These are phyloP conservation scores for Apiospora kogelbergensis DNA, from an alignment of 2,329 filamentous ascomycete species.

Conservation along the genomic window DNA sequence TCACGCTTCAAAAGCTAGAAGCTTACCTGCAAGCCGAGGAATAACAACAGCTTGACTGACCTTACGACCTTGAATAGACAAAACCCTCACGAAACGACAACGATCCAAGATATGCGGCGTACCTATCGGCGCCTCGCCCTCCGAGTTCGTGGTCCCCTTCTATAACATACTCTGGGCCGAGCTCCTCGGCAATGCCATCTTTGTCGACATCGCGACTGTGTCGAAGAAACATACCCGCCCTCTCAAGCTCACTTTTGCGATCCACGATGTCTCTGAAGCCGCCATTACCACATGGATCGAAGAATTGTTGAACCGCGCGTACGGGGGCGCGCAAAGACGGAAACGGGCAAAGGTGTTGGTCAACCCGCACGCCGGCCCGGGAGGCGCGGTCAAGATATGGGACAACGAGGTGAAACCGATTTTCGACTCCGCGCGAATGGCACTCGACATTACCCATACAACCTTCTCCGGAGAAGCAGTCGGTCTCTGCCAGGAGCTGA, in stretches of 20 bases:
- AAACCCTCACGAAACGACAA: slow-evolving; percentile 19
- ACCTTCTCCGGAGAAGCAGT: slow-evolving; percentile 73
- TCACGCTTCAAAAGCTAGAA: neutral
- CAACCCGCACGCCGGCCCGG: slow-evolving; percentile 88
- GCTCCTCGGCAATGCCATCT: slow-evolving; percentile 57
- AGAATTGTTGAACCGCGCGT: slow-evolving; percentile 67
- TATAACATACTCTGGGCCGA: slow-evolving; percentile 86
- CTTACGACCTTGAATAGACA: slow-evolving; percentile 21
- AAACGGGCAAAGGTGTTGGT: slow-evolving; percentile 86
- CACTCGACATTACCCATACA: slow-evolving; percentile 72
- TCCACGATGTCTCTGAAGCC: slow-evolving; percentile 40
- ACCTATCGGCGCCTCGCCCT: slow-evolving; percentile 18
- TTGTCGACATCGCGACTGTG: slow-evolving; percentile 69
- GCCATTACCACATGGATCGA: slow-evolving; percentile 62
- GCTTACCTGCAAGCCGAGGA: neutral
- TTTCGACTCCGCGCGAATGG: slow-evolving; percentile 77
- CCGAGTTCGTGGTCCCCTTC: slow-evolving; percentile 58
- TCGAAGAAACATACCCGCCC: slow-evolving; percentile 59
- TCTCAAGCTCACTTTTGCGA: slow-evolving; percentile 59
- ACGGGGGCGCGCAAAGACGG: slow-evolving; percentile 63
- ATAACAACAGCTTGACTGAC: neutral
- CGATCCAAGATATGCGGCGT: slow-evolving; percentile 27
- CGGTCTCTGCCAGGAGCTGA: slow-evolving; percentile 72
- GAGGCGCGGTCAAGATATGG: slow-evolving; percentile 72
- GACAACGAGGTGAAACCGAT: slow-evolving; percentile 75